phyloP scores from a whole-genome alignment of 495 filamentous ascomycete species.

The Aspergillus sclerotiicarbonarius region DNA sequence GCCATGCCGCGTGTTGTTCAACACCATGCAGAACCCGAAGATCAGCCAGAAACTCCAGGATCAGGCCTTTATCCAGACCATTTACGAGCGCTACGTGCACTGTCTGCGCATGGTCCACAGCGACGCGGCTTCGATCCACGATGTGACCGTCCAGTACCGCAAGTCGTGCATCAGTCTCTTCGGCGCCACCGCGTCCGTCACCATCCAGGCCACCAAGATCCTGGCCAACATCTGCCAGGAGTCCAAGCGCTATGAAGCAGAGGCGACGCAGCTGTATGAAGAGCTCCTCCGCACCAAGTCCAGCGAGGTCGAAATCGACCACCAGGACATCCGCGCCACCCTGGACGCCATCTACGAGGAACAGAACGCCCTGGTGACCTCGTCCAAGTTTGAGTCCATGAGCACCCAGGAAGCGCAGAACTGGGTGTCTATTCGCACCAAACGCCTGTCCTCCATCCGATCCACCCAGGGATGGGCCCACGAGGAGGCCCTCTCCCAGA shows the following conservation, averaged over 20 bases:
- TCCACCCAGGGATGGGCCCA: constrained; percentile 37
- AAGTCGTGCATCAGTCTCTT: constrained; percentile 32
- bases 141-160: constrained; percentile 34
- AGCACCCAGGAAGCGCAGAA: constrained; percentile 25
- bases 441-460: constrained; percentile 29
- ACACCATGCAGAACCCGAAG: constrained; percentile 31
- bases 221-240: constrained; percentile 39
- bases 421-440: constrained; percentile 25
- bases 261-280: constrained; percentile 32
- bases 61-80: constrained; percentile 27
- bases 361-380: constrained; percentile 22
- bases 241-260: constrained; percentile 32
- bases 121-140: constrained; percentile 30
- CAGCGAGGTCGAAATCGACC: constrained; percentile 25
- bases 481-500: constrained; percentile 33
- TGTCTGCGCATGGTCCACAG: constrained; percentile 32
- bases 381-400: constrained; percentile 20
- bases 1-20: constrained; percentile 34
- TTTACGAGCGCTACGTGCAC: constrained; percentile 34
- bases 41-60: constrained; percentile 31
- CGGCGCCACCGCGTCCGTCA: constrained; percentile 33
- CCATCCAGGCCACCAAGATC: constrained; percentile 33
- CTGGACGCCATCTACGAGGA: constrained; percentile 39
- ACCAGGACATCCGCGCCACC: constrained; percentile 31
- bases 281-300: constrained; percentile 30